These are phyloP conservation scores for Porodaedalea pini DNA, from an alignment of 1,284 basidiomycete genomes.

Conservation along the genomic window DNA sequence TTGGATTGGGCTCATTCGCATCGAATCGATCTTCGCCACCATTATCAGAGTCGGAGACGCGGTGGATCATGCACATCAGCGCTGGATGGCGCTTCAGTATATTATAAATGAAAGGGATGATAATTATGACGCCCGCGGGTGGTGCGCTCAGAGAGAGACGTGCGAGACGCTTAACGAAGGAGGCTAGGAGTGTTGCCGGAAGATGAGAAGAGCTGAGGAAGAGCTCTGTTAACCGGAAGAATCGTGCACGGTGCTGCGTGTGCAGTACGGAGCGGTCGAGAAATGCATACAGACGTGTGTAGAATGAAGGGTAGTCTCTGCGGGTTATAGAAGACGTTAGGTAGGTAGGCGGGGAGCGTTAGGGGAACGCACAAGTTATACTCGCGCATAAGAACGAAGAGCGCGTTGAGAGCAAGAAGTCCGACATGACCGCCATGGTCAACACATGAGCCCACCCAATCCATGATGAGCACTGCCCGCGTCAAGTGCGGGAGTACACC, in stretches of 20 bases:
- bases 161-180: constrained; percentile 90
- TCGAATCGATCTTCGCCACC: constrained; percentile 69
- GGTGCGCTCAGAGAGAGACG: constrained; percentile 82
- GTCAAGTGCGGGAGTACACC: constrained; percentile 85
- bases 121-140: constrained; percentile 86
- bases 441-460: constrained; percentile 89
- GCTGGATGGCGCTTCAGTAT: constrained; percentile 89
- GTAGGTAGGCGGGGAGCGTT: neutral
- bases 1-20: constrained; percentile 66
- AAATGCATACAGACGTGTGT: constrained; percentile 89
- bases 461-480: constrained; percentile 81
- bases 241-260: constrained; percentile 88
- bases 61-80: constrained; percentile 92
- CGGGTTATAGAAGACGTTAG: constrained; percentile 7
- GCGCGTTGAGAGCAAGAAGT: constrained; percentile 20
- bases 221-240: constrained; percentile 89
- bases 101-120: constrained; percentile 95
- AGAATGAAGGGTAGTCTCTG: constrained; percentile 95
- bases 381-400: constrained; percentile 89
- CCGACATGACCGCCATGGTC: constrained; percentile 53
- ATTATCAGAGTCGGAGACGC: constrained; percentile 40
- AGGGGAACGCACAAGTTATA: constrained; percentile 79
- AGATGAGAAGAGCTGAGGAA: constrained; percentile 94
- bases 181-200: constrained; percentile 84
- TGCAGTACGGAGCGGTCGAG: constrained; percentile 87